These are phyloP conservation scores for Rhizopus sp. DNA, from an alignment of 371 early-diverging fungal genomes.

Conservation along the genomic window DNA sequence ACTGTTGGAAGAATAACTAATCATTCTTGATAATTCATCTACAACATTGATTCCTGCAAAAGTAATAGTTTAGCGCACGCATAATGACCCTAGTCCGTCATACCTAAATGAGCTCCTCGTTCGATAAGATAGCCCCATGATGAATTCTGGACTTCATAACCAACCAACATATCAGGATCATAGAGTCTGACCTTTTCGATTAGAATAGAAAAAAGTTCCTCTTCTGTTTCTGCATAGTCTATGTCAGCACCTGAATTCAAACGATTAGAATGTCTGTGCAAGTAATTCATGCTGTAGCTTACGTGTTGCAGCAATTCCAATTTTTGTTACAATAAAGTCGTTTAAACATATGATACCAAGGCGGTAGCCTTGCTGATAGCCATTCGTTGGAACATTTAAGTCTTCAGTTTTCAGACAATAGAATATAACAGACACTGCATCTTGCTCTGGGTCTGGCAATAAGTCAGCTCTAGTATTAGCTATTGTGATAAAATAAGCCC, in stretches of 20 bases:
- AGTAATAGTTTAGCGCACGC: background rate
- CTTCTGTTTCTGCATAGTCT: slow-evolving; percentile 50
- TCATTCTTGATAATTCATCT: slow-evolving; percentile 51
- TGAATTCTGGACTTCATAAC: slow-evolving; percentile 80
- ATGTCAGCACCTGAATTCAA: slow-evolving; percentile 27
- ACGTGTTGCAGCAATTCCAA: slow-evolving; percentile 34
- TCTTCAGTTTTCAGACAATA: slow-evolving; percentile 61
- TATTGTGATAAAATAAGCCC: slow-evolving; percentile 2
- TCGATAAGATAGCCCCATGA: slow-evolving; percentile 91
- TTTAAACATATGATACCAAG: slow-evolving; percentile 38
- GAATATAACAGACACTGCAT: slow-evolving; percentile 55
- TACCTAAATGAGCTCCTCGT: slow-evolving; percentile 49
- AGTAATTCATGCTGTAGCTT: background rate
- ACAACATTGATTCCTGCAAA: slow-evolving; percentile 50
- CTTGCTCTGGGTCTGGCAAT: slow-evolving; percentile 61
- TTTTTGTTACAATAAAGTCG: slow-evolving; percentile 28
- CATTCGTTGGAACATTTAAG: slow-evolving; percentile 37
- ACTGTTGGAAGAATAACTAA: background rate
- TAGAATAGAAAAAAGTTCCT: slow-evolving; percentile 50
- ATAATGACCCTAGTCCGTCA: background rate
- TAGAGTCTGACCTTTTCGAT: slow-evolving; percentile 51
- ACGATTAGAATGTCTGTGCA: background rate
- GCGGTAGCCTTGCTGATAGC: slow-evolving; percentile 44
- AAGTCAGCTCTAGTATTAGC: slow-evolving; percentile 48
- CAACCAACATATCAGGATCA: slow-evolving; percentile 88